Percentiles rank a stretch among this genome's conserved stretches.
Evolutionary conservation across 768 basidiomycete species (phyloP).

Genomic region (Saitozyma sp.): DNA sequence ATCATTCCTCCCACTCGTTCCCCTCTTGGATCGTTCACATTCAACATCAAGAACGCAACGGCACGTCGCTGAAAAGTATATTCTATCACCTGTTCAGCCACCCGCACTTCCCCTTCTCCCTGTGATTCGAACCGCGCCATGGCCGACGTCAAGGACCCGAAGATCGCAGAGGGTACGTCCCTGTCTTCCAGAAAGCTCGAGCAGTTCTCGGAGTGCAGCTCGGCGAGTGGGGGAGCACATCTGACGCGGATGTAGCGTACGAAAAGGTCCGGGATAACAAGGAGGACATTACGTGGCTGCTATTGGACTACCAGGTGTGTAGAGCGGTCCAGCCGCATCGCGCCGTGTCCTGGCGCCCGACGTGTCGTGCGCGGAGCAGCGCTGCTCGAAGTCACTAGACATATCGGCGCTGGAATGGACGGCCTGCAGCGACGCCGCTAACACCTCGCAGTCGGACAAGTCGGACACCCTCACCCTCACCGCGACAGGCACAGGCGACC

Average conservation of each 20-base stretch:
- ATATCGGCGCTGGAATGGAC: not conserved
- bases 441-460: conserved; percentile 41
- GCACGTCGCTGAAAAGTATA: too few relatives aligned
- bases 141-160: conserved; percentile 76
- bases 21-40: too few relatives aligned
- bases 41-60: too few relatives aligned
- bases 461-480: conserved; percentile 74
- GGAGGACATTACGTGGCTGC: conserved; percentile 81
- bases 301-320: conserved; percentile 81
- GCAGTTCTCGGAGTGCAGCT: not conserved
- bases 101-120: conserved; percentile 2
- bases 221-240: not conserved
- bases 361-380: not conserved
- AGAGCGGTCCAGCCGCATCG: not conserved
- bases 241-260: conserved; percentile 63
- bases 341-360: too few relatives aligned
- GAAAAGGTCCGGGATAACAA: conserved; percentile 82
- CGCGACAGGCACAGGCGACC: conserved; percentile 74
- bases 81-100: too few relatives aligned
- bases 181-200: not conserved
- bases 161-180: conserved; percentile 67
- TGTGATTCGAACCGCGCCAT: conserved; percentile 15
- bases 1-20: too few relatives aligned
- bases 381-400: not conserved
- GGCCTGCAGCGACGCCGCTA: too few relatives aligned